phyloP scores from a whole-genome alignment of 306 rosid species.

The cucumber (Cucumis sativus) region DNA sequence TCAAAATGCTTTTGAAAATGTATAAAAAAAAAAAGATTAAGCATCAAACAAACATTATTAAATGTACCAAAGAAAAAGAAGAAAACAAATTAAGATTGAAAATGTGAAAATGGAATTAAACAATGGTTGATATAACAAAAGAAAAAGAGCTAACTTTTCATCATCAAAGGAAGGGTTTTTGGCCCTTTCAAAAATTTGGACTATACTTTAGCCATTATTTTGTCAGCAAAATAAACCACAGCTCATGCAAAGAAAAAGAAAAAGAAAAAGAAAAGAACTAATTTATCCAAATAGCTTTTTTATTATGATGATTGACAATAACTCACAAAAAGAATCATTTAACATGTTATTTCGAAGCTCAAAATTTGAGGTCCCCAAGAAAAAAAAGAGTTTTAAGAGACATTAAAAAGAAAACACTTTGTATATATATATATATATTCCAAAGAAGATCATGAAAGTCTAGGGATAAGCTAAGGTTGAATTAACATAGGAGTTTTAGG shows the following conservation, averaged over 20 bases:
- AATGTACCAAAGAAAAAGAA: neutral
- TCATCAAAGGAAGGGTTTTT: neutral
- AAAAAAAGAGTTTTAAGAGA: neutral
- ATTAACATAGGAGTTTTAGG: neutral
- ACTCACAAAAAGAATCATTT: neutral
- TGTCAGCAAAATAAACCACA: slow-evolving; percentile 8
- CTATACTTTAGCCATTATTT: neutral
- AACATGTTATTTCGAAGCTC: neutral
- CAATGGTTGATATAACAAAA: neutral
- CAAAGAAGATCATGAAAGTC: neutral
- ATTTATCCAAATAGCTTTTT: neutral
- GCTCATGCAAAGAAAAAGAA: neutral
- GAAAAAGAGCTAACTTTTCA: neutral
- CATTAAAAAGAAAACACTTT: neutral
- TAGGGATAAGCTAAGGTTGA: neutral
- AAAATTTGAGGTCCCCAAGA: neutral
- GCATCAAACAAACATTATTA: neutral
- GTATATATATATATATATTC: neutral
- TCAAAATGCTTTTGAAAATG: neutral
- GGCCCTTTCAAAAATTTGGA: neutral
- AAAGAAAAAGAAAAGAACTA: neutral
- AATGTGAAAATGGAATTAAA: neutral
- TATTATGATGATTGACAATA: neutral
- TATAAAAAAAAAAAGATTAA: neutral
- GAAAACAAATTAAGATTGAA: neutral